phyloP scores from a whole-genome alignment of 306 rosid species.

The Casuarina glauca region DNA sequence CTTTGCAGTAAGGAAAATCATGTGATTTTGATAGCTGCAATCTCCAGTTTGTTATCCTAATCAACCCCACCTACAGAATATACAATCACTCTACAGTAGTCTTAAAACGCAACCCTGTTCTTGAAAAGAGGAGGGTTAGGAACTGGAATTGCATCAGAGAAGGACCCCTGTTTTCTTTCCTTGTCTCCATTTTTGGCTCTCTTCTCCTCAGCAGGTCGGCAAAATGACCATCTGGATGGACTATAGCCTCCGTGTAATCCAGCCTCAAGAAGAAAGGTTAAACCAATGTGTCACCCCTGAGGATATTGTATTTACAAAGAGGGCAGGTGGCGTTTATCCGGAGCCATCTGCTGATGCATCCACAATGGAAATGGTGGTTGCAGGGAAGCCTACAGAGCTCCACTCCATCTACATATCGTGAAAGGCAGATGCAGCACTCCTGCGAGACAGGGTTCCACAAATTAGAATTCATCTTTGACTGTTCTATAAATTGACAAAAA shows the following conservation, averaged over 20 bases:
- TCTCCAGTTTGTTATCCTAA: conserved; percentile 3
- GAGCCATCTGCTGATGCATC: conserved; percentile 85
- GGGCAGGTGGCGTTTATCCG: conserved; percentile 81
- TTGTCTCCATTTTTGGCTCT: conserved; percentile 24
- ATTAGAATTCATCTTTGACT: conserved; percentile 15
- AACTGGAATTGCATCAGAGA: conserved; percentile 1
- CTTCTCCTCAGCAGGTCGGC: conserved; percentile 46
- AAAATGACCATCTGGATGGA: conserved; percentile 21
- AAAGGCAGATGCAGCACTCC: conserved; percentile 91
- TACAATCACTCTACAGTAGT: conserved; percentile 34
- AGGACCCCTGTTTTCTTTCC: conserved; percentile 13
- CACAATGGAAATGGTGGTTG: conserved; percentile 82
- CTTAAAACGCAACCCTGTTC: conserved; percentile 13
- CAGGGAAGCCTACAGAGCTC: conserved; percentile 80
- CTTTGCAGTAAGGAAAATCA: conserved; percentile 38
- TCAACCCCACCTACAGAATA: conserved; percentile 18
- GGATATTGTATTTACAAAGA: conserved; percentile 73
- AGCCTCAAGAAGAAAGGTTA: conserved; percentile 26
- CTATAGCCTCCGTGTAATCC: conserved; percentile 12
- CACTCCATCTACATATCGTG: conserved; percentile 60
- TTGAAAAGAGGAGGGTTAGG: conserved; percentile 6
- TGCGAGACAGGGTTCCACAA: conserved; percentile 28
- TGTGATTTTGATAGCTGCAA: conserved; percentile 20
- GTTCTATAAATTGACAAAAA: neutral
- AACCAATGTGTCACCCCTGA: conserved; percentile 68